These are phyloP conservation scores for Pseudovirgaria hyperparasitica DNA, from an alignment of 2,329 filamentous ascomycete species.

Conservation along the genomic window DNA sequence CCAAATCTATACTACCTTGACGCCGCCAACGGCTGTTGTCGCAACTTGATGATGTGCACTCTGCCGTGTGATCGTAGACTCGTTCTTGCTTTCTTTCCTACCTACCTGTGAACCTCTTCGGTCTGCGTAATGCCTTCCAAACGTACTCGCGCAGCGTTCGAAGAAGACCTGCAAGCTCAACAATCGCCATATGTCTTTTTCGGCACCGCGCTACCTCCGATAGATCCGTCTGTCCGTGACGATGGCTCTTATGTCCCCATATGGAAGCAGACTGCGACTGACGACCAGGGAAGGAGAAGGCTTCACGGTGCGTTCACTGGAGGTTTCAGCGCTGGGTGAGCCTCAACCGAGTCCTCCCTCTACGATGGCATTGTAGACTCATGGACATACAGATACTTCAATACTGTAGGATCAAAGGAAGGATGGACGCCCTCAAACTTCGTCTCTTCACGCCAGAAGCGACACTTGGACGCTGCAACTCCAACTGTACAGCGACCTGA, in stretches of 20 bases:
- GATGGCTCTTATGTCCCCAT: conserved; percentile 85
- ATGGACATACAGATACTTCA: conserved; percentile 63
- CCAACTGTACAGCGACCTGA: conserved; percentile 52
- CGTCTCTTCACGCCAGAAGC: conserved; percentile 73
- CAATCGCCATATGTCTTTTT: conserved; percentile 66
- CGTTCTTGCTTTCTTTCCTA: too few relatives aligned
- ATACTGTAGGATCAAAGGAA: conserved; percentile 95
- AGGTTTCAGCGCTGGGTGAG: conserved; percentile 89
- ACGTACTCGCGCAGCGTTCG: conserved; percentile 65
- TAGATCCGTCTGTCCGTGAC: conserved; percentile 65
- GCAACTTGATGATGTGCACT: background rate
- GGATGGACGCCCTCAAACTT: conserved; percentile 92
- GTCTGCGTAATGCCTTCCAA: conserved; percentile 40
- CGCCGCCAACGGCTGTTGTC: background rate
- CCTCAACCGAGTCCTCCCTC: conserved; percentile 6
- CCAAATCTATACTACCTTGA: too few relatives aligned
- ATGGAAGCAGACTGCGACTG: conserved; percentile 97
- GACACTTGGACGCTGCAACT: conserved; percentile 53
- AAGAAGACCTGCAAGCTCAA: conserved; percentile 55
- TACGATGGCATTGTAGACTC: conserved; percentile 11
- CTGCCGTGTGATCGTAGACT: too few relatives aligned
- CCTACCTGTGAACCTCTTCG: too few relatives aligned
- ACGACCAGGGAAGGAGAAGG: conserved; percentile 80
- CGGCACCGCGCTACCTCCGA: conserved; percentile 72
- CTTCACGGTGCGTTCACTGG: conserved; percentile 95